Percentiles rank a stretch among this genome's conserved stretches.
Conservation (phyloP, 2,329 filamentous ascomycete species). For the Corinectria fuckeliana region DNA sequence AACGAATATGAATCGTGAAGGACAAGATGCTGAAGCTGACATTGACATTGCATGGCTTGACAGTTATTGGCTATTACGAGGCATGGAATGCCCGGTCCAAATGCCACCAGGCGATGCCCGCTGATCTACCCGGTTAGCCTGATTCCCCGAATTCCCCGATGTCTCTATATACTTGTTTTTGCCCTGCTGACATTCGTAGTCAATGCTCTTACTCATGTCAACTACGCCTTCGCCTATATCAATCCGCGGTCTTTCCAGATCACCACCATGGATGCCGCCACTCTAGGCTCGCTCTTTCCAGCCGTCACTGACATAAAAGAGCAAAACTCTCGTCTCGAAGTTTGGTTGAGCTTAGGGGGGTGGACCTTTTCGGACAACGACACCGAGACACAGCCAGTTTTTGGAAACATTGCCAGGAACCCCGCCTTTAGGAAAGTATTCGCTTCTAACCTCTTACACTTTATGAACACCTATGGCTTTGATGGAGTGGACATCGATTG, state of each 20-base stretch:
- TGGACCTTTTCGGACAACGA: conserved; percentile 52
- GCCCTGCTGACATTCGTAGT: no score
- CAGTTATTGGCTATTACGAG: no score
- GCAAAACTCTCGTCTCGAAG: conserved; percentile 39
- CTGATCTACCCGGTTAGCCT: no score
- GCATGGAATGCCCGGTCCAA: no score
- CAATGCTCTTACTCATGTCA: conserved; percentile 21
- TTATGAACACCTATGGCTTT: conserved; percentile 24
- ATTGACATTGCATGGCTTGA: no score
- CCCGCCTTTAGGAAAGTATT: conserved; percentile 32
- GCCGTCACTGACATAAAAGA: not conserved
- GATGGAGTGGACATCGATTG: conserved; percentile 39
- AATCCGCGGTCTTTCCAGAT: not conserved
- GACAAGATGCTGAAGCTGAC: no score
- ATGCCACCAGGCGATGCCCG: no score
- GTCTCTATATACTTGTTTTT: no score
- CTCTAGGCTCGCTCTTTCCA: no score
- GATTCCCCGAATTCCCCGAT: no score
- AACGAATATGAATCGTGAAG: no score
- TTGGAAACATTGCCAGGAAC: no score
- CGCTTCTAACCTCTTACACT: conserved; percentile 11
- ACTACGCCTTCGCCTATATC: conserved; percentile 22
- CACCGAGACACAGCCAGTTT: conserved; percentile 36
- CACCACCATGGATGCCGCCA: not conserved
- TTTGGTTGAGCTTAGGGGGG: conserved; percentile 50